Evolutionary conservation across 1,139 yeast genomes (phyloP), one percentile per base, ranked within the genome.

Genomic region (Waltiozyma sp.): DNA sequence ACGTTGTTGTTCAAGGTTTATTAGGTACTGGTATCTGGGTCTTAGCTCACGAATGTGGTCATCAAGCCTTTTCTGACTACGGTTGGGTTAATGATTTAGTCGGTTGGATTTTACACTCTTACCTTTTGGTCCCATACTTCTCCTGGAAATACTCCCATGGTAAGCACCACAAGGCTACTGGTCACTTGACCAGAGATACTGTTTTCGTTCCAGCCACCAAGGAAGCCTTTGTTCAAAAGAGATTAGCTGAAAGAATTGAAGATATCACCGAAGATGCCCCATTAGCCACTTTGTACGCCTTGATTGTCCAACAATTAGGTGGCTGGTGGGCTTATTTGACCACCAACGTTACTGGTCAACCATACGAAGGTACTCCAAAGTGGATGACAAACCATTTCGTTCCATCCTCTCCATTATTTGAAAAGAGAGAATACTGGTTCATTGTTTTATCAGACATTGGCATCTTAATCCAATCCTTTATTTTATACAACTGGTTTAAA

Each of bases 11-110:
- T 38, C 76, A 77, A 54, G 86, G 93, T 40, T 68, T 83, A 51
- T 72, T 80, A 55, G 84, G 85, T 28, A 80, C 86, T 48, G 95
- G 94, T 33, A 58, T 81, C 51, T 85, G 95, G 95, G 81, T 85
- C 49, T 64, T 85, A 61, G 94, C 94, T 47, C 95, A 85, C 64
- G 95, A 85, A 65, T 85, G 95, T 68, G 95, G 95, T 43, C 95
- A 85, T 63, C 82, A 79, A 46, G 94, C 94, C 28, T 85, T 85
- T 58, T 75, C 85, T 23, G 87, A 83, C 56, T 79, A 77, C 58
- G 73, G 73, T 50, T 61, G 68, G 59, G 73, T 84, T 49, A 84
- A 85, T 61, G 91, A 85, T 61, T 62, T 75, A 40, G 79, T 80
- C 41, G 95, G 95, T 43, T 85, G 94, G 94, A 66, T 81, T 34